A percentile compares a stretch with the other conserved stretches of the same genome.
phyloP scores from a whole-genome alignment of 169 alveolate species.

The Sarcocystis neurona region DNA sequence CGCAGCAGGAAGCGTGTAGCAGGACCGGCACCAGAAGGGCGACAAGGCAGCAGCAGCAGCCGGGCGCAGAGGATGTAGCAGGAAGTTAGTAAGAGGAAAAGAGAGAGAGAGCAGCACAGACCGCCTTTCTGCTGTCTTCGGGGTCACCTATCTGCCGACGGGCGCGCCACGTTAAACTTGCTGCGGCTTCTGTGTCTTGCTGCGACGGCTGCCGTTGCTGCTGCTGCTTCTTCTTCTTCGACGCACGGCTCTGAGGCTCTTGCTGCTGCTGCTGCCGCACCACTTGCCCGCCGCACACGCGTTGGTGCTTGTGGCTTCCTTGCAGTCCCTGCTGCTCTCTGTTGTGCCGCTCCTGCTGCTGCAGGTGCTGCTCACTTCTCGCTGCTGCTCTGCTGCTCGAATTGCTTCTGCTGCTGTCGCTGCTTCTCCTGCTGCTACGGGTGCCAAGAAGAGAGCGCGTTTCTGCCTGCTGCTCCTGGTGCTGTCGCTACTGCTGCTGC shows the following conservation, averaged over 20 bases:
- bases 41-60: too few species aligned
- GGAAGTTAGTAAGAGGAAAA: too few species aligned
- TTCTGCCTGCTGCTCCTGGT: too few species aligned
- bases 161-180: too few species aligned
- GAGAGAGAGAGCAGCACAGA: neutral
- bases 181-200: neutral
- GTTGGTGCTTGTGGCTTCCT: neutral
- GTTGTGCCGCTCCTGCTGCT: neutral
- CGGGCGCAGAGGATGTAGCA: too few species aligned
- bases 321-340: neutral
- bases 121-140: constrained; percentile 1
- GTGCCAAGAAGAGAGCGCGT: too few species aligned
- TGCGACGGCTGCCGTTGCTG: neutral
- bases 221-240: neutral
- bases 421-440: neutral
- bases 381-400: neutral
- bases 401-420: neutral
- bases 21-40: too few species aligned
- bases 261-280: neutral
- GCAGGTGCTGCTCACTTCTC: neutral
- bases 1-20: too few species aligned
- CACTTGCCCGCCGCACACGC: neutral
- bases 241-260: neutral
- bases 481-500: neutral
- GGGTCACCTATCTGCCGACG: too few species aligned